These are phyloP conservation scores for Penicillium pancosmium DNA, from an alignment of 495 filamentous ascomycete species.

Conservation along the genomic window DNA sequence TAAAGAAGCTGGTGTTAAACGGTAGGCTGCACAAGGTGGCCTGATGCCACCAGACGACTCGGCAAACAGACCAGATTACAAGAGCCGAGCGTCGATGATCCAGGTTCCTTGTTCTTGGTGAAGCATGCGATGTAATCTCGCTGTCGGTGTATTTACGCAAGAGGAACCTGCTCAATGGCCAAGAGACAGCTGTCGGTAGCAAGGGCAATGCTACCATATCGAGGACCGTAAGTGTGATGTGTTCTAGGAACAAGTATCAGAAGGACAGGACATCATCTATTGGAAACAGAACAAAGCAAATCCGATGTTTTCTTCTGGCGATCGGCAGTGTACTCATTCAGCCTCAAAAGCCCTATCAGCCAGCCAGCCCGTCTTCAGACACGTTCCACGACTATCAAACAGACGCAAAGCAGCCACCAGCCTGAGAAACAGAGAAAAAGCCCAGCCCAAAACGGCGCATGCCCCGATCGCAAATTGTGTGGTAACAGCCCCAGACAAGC, in stretches of 20 bases:
- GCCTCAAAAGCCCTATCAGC: neutral
- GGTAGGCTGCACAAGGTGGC: constrained; percentile 3
- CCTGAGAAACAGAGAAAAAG: neutral
- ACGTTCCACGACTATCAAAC: constrained; percentile 1
- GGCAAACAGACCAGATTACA: constrained; percentile 4
- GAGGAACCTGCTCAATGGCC: neutral
- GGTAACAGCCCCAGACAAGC: neutral
- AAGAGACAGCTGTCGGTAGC: neutral
- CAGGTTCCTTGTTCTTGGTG: neutral
- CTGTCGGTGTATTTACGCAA: neutral
- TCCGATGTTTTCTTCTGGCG: neutral
- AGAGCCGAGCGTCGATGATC: neutral
- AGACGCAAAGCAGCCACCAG: neutral
- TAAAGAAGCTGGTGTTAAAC: neutral
- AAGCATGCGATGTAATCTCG: neutral
- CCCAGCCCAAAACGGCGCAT: neutral
- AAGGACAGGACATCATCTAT: no score
- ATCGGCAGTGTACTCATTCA: constrained; percentile 1
- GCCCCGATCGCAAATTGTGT: neutral
- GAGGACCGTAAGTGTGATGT: neutral
- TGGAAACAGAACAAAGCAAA: neutral
- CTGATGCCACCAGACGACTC: neutral
- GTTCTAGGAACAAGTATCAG: neutral
- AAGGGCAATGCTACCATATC: neutral
- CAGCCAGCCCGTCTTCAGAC: neutral